Percentiles rank a stretch among this genome's conserved stretches.
These are phyloP conservation scores for Yamadazyma dendronema DNA, from an alignment of 1,139 yeast species.

Conservation along the genomic window DNA sequence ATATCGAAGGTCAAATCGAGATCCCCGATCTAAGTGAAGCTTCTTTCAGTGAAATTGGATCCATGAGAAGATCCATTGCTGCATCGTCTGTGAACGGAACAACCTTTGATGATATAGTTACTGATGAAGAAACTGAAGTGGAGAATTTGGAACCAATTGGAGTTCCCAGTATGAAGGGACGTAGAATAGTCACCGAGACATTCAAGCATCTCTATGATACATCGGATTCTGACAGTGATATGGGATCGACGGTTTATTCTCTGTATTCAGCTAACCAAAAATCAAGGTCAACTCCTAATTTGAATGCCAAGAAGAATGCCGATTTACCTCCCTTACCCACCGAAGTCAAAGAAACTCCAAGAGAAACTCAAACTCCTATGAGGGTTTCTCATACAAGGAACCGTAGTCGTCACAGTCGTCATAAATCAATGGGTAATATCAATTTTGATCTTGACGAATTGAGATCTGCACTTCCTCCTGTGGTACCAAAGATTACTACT, in stretches of 20 bases:
- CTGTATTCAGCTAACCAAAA: slow-evolving; percentile 11
- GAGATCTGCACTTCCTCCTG: slow-evolving; percentile 2
- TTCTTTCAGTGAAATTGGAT: slow-evolving; percentile 19
- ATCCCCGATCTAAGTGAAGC: slow-evolving; percentile 40
- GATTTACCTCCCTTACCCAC: slow-evolving; percentile 18
- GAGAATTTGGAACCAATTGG: slow-evolving; percentile 34
- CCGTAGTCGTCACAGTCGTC: slow-evolving; percentile 31
- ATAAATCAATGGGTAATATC: slow-evolving; percentile 40
- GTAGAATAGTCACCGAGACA: slow-evolving; percentile 26
- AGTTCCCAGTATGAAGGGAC: slow-evolving; percentile 33
- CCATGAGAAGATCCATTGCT: slow-evolving; percentile 20
- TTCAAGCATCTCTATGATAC: slow-evolving; percentile 25
- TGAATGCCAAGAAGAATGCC: slow-evolving; percentile 11
- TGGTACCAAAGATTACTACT: neutral
- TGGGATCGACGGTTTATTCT: slow-evolving; percentile 18
- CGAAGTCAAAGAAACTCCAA: slow-evolving; percentile 3
- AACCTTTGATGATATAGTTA: slow-evolving; percentile 27
- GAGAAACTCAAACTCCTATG: slow-evolving; percentile 29
- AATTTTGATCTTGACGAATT: slow-evolving; percentile 24
- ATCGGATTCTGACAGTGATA: slow-evolving; percentile 31
- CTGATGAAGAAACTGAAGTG: slow-evolving; percentile 17
- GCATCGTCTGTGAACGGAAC: slow-evolving; percentile 25
- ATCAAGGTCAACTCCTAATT: slow-evolving; percentile 24
- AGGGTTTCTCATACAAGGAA: slow-evolving; percentile 15
- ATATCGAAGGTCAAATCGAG: slow-evolving; percentile 39